phyloP scores from a whole-genome alignment of 441 rosid species.

The Adansonia gregorii region DNA sequence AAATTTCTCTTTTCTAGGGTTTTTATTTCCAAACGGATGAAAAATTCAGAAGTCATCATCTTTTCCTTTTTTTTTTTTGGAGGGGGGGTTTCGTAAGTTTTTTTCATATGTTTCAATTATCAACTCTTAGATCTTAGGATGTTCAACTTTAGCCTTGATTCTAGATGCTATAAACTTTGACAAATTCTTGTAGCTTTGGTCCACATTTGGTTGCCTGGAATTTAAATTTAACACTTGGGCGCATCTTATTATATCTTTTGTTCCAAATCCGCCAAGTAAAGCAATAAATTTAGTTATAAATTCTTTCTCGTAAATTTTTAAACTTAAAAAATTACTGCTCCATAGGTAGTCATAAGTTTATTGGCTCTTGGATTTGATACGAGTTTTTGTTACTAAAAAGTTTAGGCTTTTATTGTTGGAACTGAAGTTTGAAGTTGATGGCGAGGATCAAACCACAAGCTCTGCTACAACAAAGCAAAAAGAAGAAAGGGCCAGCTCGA shows the following conservation, averaged over 20 bases:
- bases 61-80: too few species aligned
- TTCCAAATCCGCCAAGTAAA: slow-evolving; percentile 2
- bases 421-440: slow-evolving; percentile 44
- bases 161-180: not conserved
- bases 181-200: not conserved
- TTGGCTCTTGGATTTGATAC: not conserved
- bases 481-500: slow-evolving; percentile 76
- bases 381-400: not conserved
- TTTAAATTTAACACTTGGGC: not conserved
- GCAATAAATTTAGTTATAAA: slow-evolving; percentile 12
- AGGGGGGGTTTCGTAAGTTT: not conserved
- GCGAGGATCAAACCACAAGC: slow-evolving; percentile 94
- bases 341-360: not conserved
- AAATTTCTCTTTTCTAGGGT: slow-evolving; percentile 3
- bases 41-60: not conserved
- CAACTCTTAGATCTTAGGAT: slow-evolving; percentile 11
- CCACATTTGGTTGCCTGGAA: not conserved
- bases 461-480: slow-evolving; percentile 82
- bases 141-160: not conserved
- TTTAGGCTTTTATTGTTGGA: slow-evolving; percentile 10
- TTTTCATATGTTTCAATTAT: not conserved
- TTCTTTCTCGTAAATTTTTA: not conserved
- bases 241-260: not conserved
- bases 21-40: slow-evolving; percentile 10
- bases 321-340: not conserved